Base-by-base conservation (phyloP, 139 green algal species). In the Desmodesmus armatus region DNA sequence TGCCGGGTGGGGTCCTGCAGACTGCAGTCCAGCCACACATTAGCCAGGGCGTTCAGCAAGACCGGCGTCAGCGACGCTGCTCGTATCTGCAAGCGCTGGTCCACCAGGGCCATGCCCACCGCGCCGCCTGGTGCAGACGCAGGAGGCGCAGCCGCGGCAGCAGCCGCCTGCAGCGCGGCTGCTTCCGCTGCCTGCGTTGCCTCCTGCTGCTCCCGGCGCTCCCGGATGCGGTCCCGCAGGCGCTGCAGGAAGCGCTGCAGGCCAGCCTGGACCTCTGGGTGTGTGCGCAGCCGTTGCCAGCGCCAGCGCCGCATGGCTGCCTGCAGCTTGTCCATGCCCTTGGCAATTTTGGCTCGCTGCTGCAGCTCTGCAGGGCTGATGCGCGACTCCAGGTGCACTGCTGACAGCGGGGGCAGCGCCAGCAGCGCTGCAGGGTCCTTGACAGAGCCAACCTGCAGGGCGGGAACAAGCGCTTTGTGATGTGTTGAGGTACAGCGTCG, bases 341-440 rank as follows among this genome's bases (percentile, higher is more conserved):
- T 21, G 63, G 76, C 76, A 13, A 73, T 83, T 9, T 73, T 23
- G 11, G 60, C 35, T 27, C 72, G 76, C 13, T 53, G 35, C 44
- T 73, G 55, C 35, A 53, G 76, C 40, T 83, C 53, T 27, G 76
- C 76, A 83, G 53, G 76, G 17, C 31, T 66, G 5, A 83, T 33
- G 29, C 76, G 43, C 21, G n/a, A 25, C 11, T 69, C 33, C 39
- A 83, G 55, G 35, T 73, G 55, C 5, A 83, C 35, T 3, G 53
- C 76, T 39, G 40, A 9, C 25, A 72, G 33, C 21, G 3, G 37
- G 19, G 76, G 76, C 35, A 58, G 76, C 37, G 55, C 39, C 53
- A 83, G 76, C 40, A 58, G 51, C 5, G 33, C 25, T 19, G 35
- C 25, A 29, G 39, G 37, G 15, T 29, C 3, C 21, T 37, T 27